Percentiles rank a stretch among this genome's conserved stretches.
Evolutionary conservation across 768 basidiomycete species (phyloP).

Genomic region (Lyophyllum atratum): DNA sequence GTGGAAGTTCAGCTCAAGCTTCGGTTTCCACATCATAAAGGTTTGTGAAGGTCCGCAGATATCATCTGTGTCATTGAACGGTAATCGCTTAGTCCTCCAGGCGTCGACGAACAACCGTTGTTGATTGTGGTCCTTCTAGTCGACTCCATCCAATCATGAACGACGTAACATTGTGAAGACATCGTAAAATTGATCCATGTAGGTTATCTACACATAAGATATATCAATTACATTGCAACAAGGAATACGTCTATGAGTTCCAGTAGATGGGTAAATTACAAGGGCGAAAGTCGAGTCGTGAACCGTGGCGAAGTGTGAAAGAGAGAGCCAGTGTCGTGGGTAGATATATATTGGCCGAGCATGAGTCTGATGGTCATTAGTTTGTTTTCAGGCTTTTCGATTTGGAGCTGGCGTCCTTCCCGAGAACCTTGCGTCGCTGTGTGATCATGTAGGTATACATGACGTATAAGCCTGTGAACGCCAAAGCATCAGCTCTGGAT

Average conservation of each 20-base stretch:
- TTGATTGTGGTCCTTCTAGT: too few species aligned
- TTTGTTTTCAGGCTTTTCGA: constrained; percentile 11
- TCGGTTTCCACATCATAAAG: too few species aligned
- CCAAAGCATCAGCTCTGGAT: neutral
- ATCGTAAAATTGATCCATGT: too few species aligned
- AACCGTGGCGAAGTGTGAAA: neutral
- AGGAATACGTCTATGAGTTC: neutral
- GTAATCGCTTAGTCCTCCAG: too few species aligned
- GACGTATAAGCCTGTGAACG: constrained; percentile 44
- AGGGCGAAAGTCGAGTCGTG: neutral
- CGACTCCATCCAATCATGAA: too few species aligned
- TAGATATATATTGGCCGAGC: neutral
- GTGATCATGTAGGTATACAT: constrained; percentile 57
- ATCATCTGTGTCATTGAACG: too few species aligned
- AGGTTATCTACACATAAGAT: neutral
- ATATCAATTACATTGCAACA: neutral
- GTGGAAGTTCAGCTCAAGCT: too few species aligned
- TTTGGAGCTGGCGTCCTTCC: constrained; percentile 6
- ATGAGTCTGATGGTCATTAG: neutral
- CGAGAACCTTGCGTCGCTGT: constrained; percentile 50
- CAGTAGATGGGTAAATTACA: neutral
- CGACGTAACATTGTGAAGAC: too few species aligned
- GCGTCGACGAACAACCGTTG: too few species aligned
- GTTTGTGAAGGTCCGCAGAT: too few species aligned
- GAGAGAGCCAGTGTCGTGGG: neutral